These are phyloP conservation scores for Pichia sp. DNA, from an alignment of 1,139 yeast genomes.

Conservation along the genomic window DNA sequence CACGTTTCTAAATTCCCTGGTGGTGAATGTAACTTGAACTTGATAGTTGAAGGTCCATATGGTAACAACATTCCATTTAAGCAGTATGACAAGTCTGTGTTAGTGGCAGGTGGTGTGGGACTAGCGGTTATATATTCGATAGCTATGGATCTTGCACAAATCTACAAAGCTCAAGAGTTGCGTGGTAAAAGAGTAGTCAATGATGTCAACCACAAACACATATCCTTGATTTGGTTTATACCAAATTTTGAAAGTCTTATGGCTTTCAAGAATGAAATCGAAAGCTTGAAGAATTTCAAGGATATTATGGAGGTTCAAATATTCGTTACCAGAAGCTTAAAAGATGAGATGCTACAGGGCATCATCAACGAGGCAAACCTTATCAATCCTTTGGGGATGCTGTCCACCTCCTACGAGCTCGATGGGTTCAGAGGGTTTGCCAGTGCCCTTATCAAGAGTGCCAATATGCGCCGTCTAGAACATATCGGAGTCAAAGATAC, in stretches of 20 bases:
- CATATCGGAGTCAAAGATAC: background rate
- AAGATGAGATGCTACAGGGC: constrained; percentile 19
- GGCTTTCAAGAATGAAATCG: constrained; percentile 31
- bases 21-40: constrained; percentile 29
- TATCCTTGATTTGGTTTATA: constrained; percentile 32
- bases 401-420: background rate
- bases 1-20: constrained; percentile 29
- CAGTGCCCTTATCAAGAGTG: constrained; percentile 1
- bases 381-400: constrained; percentile 9
- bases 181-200: constrained; percentile 21
- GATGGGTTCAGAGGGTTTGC: constrained; percentile 7
- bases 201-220: constrained; percentile 17
- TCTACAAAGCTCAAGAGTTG: constrained; percentile 28
- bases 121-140: constrained; percentile 37
- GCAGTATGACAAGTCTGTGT: constrained; percentile 34
- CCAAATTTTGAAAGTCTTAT: constrained; percentile 32
- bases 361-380: constrained; percentile 1
- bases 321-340: constrained; percentile 25
- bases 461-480: background rate
- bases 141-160: constrained; percentile 35
- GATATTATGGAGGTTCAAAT: constrained; percentile 28
- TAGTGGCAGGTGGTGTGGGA: constrained; percentile 42
- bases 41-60: constrained; percentile 40
- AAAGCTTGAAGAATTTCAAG: constrained; percentile 22
- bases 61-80: constrained; percentile 37